Base-by-base conservation (phyloP, 441 rosid genomes). In the Gossypium trilobum region DNA sequence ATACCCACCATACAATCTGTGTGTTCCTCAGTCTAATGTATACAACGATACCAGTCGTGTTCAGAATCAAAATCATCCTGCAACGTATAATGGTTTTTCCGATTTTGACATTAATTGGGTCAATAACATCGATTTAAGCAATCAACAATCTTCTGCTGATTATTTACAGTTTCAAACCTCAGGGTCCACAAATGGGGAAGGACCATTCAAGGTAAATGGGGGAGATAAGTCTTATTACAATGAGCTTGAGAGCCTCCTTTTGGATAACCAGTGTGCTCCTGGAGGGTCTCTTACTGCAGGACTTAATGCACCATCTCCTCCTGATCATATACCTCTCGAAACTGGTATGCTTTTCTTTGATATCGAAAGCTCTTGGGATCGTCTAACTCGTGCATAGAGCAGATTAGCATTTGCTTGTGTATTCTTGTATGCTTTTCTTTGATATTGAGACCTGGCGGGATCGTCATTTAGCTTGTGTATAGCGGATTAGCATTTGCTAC, bases 361-460 rank as follows among this genome's bases (percentile, higher is more conserved):
- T 79, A 84, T 84, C 39, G 95, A 88, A 59, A 75, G 78, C 48
- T 78, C 86, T 74, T 83, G 85, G 85, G 80, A 84, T 81, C 80
- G 81, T 68, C 73, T 78, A 76, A 81, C 85, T 6, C 81, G 60
- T 17, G 80, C 72, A 14, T 84, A 79, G 42, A 36, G 79, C 44
- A 7, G 25, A 48, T 52, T 63, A 51, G 33, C 33, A 57, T 57
- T 57, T 57, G 62, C 16, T 23, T 23, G 16, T 11, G 33, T 31
- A 57, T 36, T 36, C 80, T 63, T 82, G 82, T 79, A 59, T 82
- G 79, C 64, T 70, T 23, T 84, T 75, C 5, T 86, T 87, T 0
- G 92, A 89, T 80, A 84, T 84, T 44, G 95, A 88, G 56, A 75
- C 77, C 48, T 78, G 85, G 74, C 81, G 85, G 85, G 80, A 84